Percentiles rank a stretch among this genome's conserved stretches.
These are phyloP conservation scores for Helichrysum umbraculigerum DNA, from an alignment of 129 eudicot species.

Conservation along the genomic window DNA sequence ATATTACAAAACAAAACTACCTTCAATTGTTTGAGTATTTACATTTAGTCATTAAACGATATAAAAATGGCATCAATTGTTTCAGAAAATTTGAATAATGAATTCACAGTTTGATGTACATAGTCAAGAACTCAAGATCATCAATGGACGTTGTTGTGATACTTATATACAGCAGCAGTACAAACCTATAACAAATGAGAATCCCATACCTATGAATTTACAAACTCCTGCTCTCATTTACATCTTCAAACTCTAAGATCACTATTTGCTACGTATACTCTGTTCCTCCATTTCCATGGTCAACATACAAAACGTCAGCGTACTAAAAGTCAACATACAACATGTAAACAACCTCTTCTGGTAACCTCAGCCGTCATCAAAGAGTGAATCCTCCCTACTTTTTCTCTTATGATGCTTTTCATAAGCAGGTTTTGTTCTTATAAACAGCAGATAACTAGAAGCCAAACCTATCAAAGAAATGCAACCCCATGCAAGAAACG, in stretches of 20 bases:
- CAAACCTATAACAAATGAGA: neutral
- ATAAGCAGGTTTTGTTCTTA: conserved; percentile 60
- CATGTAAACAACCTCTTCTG: conserved; percentile 15
- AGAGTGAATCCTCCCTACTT: conserved; percentile 8
- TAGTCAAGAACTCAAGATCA: neutral
- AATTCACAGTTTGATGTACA: conserved; percentile 5
- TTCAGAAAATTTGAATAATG: neutral
- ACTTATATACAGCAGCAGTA: conserved; percentile 13
- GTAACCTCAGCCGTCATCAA: conserved; percentile 14
- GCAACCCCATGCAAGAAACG: conserved; percentile 57
- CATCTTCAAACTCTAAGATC: conserved; percentile 8
- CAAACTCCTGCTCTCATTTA: conserved; percentile 10
- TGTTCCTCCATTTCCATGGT: neutral
- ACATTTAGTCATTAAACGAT: no score
- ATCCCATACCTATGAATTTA: conserved; percentile 7
- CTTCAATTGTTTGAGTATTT: no score
- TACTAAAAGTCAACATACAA: neutral
- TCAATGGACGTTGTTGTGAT: neutral
- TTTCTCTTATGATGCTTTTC: conserved; percentile 27
- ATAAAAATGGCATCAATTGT: no score
- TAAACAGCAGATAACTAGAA: conserved; percentile 51
- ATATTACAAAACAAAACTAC: no score
- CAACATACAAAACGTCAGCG: conserved; percentile 11
- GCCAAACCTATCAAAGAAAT: conserved; percentile 56
- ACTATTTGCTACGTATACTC: neutral